These are phyloP conservation scores for Furcasterigmium sp. DNA, from an alignment of 2,329 filamentous ascomycete species.

Conservation along the genomic window DNA sequence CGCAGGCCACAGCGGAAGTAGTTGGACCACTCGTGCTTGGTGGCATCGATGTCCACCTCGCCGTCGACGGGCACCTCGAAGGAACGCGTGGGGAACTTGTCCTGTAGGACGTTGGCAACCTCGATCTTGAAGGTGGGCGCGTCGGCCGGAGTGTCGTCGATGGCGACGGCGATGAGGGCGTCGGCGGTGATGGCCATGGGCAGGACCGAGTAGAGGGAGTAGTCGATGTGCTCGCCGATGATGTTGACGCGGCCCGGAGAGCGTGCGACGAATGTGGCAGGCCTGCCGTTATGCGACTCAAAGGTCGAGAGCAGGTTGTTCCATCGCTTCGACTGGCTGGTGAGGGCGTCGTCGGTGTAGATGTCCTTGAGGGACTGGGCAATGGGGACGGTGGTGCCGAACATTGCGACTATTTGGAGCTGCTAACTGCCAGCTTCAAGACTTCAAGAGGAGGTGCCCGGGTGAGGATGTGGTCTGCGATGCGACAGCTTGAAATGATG, in stretches of 20 bases:
- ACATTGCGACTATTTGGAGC: too few relatives aligned
- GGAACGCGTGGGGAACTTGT: slow-evolving; percentile 69
- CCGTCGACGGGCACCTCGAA: slow-evolving; percentile 64
- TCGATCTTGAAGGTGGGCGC: slow-evolving; percentile 60
- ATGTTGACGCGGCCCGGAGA: slow-evolving; percentile 96
- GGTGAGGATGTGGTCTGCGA: background rate
- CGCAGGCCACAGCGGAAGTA: slow-evolving; percentile 93
- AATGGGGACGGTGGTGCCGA: slow-evolving; percentile 59
- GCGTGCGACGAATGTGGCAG: slow-evolving; percentile 76
- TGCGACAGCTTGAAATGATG: slow-evolving; percentile 6
- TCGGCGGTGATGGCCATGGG: slow-evolving; percentile 95
- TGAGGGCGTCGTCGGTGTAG: slow-evolving; percentile 70
- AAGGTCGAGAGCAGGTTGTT: slow-evolving; percentile 68
- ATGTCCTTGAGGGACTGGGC: slow-evolving; percentile 73
- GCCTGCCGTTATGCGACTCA: slow-evolving; percentile 60
- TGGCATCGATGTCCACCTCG: slow-evolving; percentile 75
- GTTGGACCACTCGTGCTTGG: slow-evolving; percentile 90
- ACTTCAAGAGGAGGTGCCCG: too few relatives aligned
- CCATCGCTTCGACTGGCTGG: slow-evolving; percentile 69
- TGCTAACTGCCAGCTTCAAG: too few relatives aligned
- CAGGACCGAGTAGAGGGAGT: slow-evolving; percentile 91
- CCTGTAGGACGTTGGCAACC: slow-evolving; percentile 71
- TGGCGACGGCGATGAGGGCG: slow-evolving; percentile 75
- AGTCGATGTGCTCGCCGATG: slow-evolving; percentile 98
- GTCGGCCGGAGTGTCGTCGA: slow-evolving; percentile 38